These are phyloP conservation scores for Parathielavia appendiculata DNA, from an alignment of 495 filamentous ascomycete genomes.

Conservation along the genomic window DNA sequence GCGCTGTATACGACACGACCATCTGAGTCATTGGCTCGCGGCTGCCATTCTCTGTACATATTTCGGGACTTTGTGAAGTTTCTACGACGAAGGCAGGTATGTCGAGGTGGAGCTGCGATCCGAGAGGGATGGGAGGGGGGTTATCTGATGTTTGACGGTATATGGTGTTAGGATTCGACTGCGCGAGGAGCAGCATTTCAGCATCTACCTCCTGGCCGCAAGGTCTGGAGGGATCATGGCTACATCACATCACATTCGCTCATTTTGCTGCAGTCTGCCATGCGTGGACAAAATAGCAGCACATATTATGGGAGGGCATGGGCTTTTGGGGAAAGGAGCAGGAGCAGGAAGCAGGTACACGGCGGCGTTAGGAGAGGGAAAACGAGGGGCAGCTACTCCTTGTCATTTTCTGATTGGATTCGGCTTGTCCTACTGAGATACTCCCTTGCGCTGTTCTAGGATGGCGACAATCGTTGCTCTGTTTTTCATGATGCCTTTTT, in stretches of 20 bases:
- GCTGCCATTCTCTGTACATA: background rate
- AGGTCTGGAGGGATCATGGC: too few species aligned
- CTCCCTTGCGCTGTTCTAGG: background rate
- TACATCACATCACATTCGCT: background rate
- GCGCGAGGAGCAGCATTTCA: background rate
- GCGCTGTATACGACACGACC: too few species aligned
- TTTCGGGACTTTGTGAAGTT: background rate
- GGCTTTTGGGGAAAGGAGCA: background rate
- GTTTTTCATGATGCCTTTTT: too few species aligned
- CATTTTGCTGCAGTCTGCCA: background rate
- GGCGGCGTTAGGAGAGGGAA: conserved; percentile 7
- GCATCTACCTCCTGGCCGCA: background rate
- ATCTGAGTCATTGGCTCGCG: too few species aligned
- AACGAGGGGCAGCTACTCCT: background rate
- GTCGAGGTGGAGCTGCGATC: too few species aligned
- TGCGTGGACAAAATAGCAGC: background rate
- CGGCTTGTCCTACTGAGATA: conserved; percentile 5
- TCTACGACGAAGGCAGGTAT: too few species aligned
- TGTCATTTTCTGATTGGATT: conserved; percentile 2
- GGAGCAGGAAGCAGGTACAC: background rate
- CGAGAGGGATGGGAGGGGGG: background rate
- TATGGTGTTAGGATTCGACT: background rate
- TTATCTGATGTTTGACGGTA: background rate
- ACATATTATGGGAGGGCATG: background rate
- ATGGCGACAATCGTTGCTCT: background rate